Conservation (phyloP, 106 monocot genomes). For the Dendrobium nobile region DNA sequence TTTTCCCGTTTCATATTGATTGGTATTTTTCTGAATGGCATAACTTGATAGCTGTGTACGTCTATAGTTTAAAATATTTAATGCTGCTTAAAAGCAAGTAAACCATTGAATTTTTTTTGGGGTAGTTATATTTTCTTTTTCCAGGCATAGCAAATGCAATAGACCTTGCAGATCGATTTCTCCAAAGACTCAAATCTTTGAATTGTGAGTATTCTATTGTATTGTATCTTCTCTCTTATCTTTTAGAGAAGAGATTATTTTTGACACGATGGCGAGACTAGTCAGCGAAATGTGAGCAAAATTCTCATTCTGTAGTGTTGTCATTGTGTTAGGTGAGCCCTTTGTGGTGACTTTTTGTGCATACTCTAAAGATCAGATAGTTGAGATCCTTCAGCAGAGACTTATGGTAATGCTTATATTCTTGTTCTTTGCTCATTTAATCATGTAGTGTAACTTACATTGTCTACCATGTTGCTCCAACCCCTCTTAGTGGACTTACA, state of each 20-base stretch:
- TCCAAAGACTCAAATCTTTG: slow-evolving; percentile 85
- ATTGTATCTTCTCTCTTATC: not conserved
- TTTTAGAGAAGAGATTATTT: not conserved
- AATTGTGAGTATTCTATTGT: slow-evolving; percentile 56
- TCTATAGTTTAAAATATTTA: not conserved
- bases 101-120: not conserved
- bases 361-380: slow-evolving; percentile 85
- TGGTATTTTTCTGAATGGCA: slow-evolving; percentile 35
- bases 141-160: slow-evolving; percentile 97
- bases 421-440: not conserved
- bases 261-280: not conserved
- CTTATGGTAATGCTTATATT: slow-evolving; percentile 45
- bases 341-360: slow-evolving; percentile 67
- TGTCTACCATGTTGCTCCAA: not conserved
- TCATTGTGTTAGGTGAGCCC: slow-evolving; percentile 55
- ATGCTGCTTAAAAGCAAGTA: not conserved
- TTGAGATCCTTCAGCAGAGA: slow-evolving; percentile 76
- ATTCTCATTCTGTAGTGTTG: not conserved
- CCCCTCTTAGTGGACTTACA: not conserved
- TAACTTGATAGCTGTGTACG: not conserved
- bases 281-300: not conserved
- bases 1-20: slow-evolving; percentile 78
- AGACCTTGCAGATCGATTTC: slow-evolving; percentile 90
- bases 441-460: not conserved
- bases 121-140: not conserved